Evolutionary conservation across 768 basidiomycete species (phyloP).

Genomic region (Suillus subluteus): DNA sequence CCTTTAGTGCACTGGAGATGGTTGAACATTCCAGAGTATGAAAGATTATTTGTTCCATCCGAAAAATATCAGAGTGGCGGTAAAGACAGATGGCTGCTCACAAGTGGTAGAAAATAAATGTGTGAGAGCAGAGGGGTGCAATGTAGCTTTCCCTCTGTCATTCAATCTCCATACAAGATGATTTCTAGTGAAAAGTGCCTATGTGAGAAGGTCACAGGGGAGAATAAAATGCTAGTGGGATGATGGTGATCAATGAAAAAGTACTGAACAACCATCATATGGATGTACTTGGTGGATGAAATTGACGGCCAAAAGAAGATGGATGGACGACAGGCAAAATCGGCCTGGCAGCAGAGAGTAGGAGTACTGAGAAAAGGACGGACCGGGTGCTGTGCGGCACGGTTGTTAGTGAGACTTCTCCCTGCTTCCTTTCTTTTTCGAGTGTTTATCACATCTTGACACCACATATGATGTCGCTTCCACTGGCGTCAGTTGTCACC

Average conservation of each 20-base stretch:
- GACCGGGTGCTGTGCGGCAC: conserved; percentile 4
- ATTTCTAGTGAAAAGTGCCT: neutral
- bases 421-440: too few relatives aligned
- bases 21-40: neutral
- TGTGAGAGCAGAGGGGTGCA: neutral
- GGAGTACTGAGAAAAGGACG: conserved; percentile 3
- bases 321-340: neutral
- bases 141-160: neutral
- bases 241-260: neutral
- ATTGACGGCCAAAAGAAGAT: neutral
- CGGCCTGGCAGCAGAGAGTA: neutral
- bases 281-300: neutral
- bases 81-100: neutral
- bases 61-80: neutral
- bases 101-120: neutral
- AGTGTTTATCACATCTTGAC: too few relatives aligned
- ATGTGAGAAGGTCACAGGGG: neutral
- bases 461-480: too few relatives aligned
- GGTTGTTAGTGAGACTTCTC: too few relatives aligned
- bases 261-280: neutral
- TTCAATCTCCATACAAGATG: neutral
- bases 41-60: neutral
- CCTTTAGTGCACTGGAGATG: neutral
- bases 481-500: too few relatives aligned
- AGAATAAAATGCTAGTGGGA: conserved; percentile 1